Percentiles rank a stretch among this genome's conserved stretches.
phyloP scores from a whole-genome alignment of 495 filamentous ascomycete species.

The Evansstolkia leycettana region DNA sequence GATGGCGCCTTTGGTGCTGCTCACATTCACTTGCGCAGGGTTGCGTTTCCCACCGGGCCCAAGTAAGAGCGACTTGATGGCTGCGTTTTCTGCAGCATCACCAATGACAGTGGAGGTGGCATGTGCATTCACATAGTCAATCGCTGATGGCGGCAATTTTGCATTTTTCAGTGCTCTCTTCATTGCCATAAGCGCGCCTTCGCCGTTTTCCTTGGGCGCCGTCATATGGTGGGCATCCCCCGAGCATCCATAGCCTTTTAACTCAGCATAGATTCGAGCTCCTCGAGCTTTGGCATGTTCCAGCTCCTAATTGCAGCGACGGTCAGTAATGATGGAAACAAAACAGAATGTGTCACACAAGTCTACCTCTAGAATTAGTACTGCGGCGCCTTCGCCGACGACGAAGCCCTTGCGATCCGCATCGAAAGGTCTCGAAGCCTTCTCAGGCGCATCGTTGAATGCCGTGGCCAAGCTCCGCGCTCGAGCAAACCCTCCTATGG shows the following conservation, averaged over 20 bases:
- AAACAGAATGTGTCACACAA: not conserved
- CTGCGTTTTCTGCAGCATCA: constrained; percentile 76
- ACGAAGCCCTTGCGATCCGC: constrained; percentile 74
- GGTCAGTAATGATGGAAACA: not conserved
- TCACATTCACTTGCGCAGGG: constrained; percentile 64
- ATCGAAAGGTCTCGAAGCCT: constrained; percentile 82
- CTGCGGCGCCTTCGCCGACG: constrained; percentile 82
- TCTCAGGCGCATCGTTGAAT: constrained; percentile 61
- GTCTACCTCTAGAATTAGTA: constrained; percentile 66
- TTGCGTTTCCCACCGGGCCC: constrained; percentile 51
- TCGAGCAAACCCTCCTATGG: constrained; percentile 81
- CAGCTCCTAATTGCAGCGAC: constrained; percentile 44
- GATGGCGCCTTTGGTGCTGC: constrained; percentile 86
- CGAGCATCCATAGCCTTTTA: constrained; percentile 78
- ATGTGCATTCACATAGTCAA: constrained; percentile 95
- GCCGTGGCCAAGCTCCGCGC: constrained; percentile 72
- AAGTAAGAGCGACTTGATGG: constrained; percentile 68
- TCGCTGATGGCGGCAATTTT: constrained; percentile 46
- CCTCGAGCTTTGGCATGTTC: constrained; percentile 73
- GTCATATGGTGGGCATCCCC: constrained; percentile 90
- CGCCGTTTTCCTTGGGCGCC: constrained; percentile 68
- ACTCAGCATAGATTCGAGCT: constrained; percentile 77
- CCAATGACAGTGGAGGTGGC: constrained; percentile 79
- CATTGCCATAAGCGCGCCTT: constrained; percentile 77
- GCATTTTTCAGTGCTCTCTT: constrained; percentile 68